Base-by-base conservation (phyloP, 1,284 basidiomycete species). In the Heterobasidion occidentale region DNA sequence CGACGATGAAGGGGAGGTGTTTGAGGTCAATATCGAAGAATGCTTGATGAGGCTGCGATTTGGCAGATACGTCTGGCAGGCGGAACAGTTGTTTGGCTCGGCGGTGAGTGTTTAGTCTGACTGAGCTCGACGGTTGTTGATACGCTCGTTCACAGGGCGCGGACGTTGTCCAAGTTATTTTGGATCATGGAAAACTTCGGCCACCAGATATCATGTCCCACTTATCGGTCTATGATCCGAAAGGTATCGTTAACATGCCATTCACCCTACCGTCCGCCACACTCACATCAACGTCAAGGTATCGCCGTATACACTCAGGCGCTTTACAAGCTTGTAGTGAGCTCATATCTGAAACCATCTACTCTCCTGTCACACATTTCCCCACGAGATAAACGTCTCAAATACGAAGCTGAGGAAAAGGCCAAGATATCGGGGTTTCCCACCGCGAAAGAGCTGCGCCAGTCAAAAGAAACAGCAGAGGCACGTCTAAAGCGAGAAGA, bases 121-220 rank as follows among this genome's bases (percentile, higher is more conserved):
- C 52, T 48, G 9, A 9, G 17, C 49, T 52, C 4, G 14, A 46
- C 14, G 8, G 44, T 8, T 17, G 11, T 20, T 51, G 38, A n/a
- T 7, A 48, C 46, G 11, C 12, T 17, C 19, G 46, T 48, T 48
- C 19, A 36, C 59, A 94, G 91, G 90, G 81, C 6, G 80, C 83
- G 49, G 81, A 88, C 56, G 82, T 95, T 57, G 75, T 95, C 15
- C 83, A 86, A 61, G 72, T 85, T 35, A 74, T 97, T 44, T 74
- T 96, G 54, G 82, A 93, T 64, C 88, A 93, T 65, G 94, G 94
- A 46, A 95, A 95, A 70, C 79, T 97, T 62, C 82, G 84, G 53
- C 79, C 86, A 8, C 83, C 81, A 63, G 87, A 92, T 58, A 82
- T 94, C 51, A 68, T 92, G 34, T 72, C 77, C 12, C 67, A 74